Conservation (phyloP, 2,329 filamentous ascomycete genomes). For the Calonectria honghensis region DNA sequence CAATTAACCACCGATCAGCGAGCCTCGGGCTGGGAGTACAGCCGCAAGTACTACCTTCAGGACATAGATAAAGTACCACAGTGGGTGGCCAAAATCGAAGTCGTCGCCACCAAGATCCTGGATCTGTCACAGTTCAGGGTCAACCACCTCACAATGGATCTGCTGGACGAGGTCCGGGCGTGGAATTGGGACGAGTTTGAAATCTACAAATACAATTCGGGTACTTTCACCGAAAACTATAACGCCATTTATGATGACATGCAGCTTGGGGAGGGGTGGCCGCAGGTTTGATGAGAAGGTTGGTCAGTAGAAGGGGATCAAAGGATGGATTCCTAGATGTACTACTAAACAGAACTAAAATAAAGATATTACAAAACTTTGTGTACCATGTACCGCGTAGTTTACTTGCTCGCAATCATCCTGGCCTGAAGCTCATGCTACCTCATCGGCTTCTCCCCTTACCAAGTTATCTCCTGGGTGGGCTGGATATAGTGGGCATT, state of each 20-base stretch:
- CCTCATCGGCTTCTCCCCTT: not conserved
- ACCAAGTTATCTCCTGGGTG: conserved; percentile 2
- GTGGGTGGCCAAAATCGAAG: not conserved
- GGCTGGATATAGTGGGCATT: conserved; percentile 14
- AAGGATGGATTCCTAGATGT: not conserved
- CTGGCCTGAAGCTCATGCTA: not conserved
- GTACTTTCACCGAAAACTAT: not conserved
- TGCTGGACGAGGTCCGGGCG: not conserved
- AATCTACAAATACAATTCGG: not conserved
- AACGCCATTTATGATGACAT: conserved; percentile 4
- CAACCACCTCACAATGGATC: not conserved
- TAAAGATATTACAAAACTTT: not conserved
- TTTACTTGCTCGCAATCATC: not conserved
- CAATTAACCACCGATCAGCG: not conserved
- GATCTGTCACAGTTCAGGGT: conserved; percentile 1
- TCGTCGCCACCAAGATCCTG: not conserved
- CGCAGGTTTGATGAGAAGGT: not conserved
- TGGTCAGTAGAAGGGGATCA: not conserved
- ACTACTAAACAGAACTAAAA: not conserved
- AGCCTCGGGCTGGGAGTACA: not conserved
- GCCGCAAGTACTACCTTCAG: not conserved
- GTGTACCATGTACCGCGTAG: not conserved
- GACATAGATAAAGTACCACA: not conserved
- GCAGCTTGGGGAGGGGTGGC: conserved; percentile 4
- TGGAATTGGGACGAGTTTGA: conserved; percentile 10